These are phyloP conservation scores for Aspergillus sp. DNA, from an alignment of 2,329 filamentous ascomycete species.

Conservation along the genomic window DNA sequence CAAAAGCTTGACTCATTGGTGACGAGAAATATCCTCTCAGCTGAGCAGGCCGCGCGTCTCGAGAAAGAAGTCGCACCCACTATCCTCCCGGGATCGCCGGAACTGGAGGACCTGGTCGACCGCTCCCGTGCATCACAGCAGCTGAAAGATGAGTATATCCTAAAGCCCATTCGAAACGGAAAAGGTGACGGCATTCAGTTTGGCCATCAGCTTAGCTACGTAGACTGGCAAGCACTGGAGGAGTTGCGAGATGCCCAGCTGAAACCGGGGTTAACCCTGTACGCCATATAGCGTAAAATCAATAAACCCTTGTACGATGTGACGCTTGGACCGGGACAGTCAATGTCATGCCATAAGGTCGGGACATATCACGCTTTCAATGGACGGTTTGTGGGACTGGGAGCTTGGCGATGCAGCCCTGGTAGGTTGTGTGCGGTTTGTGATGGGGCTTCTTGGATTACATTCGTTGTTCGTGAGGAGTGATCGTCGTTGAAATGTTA, in stretches of 20 bases:
- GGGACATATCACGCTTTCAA: conserved; percentile 17
- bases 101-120: conserved; percentile 12
- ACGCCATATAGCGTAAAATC: conserved; percentile 13
- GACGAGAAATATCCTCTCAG: conserved; percentile 11
- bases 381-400: conserved; percentile 16
- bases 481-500: too few relatives aligned
- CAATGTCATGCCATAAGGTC: conserved; percentile 9
- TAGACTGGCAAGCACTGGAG: conserved; percentile 14
- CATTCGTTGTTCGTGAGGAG: neutral
- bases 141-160: conserved; percentile 17
- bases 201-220: conserved; percentile 9
- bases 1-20: conserved; percentile 17
- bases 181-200: conserved; percentile 16
- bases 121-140: neutral
- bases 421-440: conserved; percentile 7
- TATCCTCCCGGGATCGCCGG: conserved; percentile 17
- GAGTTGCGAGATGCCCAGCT: conserved; percentile 6
- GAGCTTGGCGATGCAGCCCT: conserved; percentile 16
- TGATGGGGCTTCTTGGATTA: conserved; percentile 4
- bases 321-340: conserved; percentile 5
- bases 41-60: conserved; percentile 12
- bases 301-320: conserved; percentile 15
- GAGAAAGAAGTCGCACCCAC: conserved; percentile 15
- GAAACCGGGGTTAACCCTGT: conserved; percentile 5
- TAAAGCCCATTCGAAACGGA: conserved; percentile 17